phyloP scores from a whole-genome alignment of 805 yeast species.

The Wickerhamiella alocasiicola region DNA sequence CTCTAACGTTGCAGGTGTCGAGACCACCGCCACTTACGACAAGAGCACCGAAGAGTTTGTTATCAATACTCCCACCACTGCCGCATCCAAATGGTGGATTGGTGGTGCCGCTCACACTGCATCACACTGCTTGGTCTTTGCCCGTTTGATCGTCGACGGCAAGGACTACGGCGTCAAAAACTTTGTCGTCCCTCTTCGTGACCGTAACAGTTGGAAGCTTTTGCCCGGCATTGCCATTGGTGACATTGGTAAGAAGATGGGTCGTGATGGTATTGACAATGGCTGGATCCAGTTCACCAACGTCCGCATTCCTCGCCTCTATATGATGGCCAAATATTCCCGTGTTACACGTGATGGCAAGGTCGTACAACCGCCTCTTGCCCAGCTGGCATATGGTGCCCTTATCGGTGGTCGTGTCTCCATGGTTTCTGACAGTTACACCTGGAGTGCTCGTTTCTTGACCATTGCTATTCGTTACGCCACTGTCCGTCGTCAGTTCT shows the following conservation, averaged over 20 bases:
- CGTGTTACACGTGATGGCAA: constrained; percentile 57
- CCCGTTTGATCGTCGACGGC: constrained; percentile 67
- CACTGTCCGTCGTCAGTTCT: constrained; percentile 79
- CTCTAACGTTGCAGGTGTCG: constrained; percentile 84
- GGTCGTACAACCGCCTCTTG: constrained; percentile 69
- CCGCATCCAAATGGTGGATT: constrained; percentile 98
- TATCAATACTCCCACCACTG: constrained; percentile 76
- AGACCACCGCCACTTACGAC: constrained; percentile 82
- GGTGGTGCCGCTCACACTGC: constrained; percentile 97
- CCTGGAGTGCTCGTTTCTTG: constrained; percentile 63
- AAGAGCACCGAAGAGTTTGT: constrained; percentile 49
- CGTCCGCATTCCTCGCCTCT: constrained; percentile 73
- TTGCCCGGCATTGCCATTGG: constrained; percentile 75
- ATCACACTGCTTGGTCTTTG: constrained; percentile 75
- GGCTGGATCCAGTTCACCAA: constrained; percentile 91
- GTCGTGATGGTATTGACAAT: constrained; percentile 88
- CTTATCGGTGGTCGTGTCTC: constrained; percentile 77
- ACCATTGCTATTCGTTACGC: constrained; percentile 85
- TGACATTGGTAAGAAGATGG: constrained; percentile 92
- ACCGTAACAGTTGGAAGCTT: constrained; percentile 49
- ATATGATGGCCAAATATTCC: constrained; percentile 70
- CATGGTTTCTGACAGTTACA: constrained; percentile 78
- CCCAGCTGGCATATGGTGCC: constrained; percentile 81
- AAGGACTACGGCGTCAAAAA: constrained; percentile 88
- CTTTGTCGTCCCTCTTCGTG: constrained; percentile 83